Evolutionary conservation across 352 stramenopile species (phyloP).

Genomic region (Phytophthora hybrid): DNA sequence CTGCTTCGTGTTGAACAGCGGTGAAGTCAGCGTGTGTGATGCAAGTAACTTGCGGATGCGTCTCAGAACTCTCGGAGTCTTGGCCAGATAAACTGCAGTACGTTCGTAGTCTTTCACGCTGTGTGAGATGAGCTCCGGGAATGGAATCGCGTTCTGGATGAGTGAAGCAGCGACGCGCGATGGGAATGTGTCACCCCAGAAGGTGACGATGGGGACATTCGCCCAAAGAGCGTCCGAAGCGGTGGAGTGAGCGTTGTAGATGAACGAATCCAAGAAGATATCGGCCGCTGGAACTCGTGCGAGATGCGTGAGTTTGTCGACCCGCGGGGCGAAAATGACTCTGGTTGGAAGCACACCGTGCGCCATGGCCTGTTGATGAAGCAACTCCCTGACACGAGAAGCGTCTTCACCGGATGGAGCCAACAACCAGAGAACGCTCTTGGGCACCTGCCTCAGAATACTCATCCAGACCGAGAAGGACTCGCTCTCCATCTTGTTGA

Average conservation of each 20-base stretch:
- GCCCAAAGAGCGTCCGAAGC: slow-evolving; percentile 91
- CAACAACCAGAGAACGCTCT: slow-evolving; percentile 91
- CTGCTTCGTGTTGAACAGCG: slow-evolving; percentile 78
- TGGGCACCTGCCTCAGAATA: slow-evolving; percentile 85
- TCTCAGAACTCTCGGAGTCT: slow-evolving; percentile 19
- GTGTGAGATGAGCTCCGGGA: slow-evolving; percentile 50
- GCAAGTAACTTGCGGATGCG: slow-evolving; percentile 48
- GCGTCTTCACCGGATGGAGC: slow-evolving; percentile 35
- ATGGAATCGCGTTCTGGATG: slow-evolving; percentile 47
- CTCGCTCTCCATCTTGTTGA: slow-evolving; percentile 94
- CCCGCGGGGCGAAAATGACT: slow-evolving; percentile 77
- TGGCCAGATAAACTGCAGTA: slow-evolving; percentile 62
- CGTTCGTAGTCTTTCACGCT: slow-evolving; percentile 79
- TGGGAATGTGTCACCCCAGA: slow-evolving; percentile 79
- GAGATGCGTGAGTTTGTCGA: slow-evolving; percentile 82
- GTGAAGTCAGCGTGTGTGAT: slow-evolving; percentile 41
- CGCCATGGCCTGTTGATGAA: slow-evolving; percentile 67
- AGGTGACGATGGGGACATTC: slow-evolving; percentile 90
- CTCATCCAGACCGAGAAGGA: slow-evolving; percentile 92
- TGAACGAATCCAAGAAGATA: slow-evolving; percentile 95
- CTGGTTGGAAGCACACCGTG: slow-evolving; percentile 68
- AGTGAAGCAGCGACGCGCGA: slow-evolving; percentile 77
- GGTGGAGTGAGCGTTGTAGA: slow-evolving; percentile 97
- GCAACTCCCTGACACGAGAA: slow-evolving; percentile 19
- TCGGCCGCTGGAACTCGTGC: slow-evolving; percentile 82